A percentile compares a stretch with the other conserved stretches of the same genome.
phyloP scores from a whole-genome alignment of 495 filamentous ascomycete species.

The Hypoxylon rickii region DNA sequence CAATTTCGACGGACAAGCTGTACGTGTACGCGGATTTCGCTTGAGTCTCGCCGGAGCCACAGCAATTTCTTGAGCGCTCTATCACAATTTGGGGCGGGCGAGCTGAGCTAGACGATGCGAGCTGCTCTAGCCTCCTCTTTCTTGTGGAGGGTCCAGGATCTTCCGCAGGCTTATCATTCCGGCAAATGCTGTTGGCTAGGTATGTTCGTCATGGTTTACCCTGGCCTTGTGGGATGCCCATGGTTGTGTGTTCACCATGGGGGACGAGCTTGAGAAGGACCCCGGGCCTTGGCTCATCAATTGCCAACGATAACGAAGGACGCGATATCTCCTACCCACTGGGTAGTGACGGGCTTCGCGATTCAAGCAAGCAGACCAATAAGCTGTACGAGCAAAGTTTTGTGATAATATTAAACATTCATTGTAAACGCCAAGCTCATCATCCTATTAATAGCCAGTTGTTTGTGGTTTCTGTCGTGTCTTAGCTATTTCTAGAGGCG shows the following conservation, averaged over 20 bases:
- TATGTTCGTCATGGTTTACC: not conserved
- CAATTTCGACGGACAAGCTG: constrained; percentile 12
- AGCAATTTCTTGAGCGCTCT: constrained; percentile 9
- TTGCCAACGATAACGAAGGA: too few relatives aligned
- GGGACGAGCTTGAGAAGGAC: constrained; percentile 4
- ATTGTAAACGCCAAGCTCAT: constrained; percentile 2
- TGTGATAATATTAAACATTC: constrained; percentile 2
- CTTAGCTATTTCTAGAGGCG: constrained; percentile 33
- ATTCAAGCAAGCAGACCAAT: not conserved
- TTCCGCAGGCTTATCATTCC: not conserved
- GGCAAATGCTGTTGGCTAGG: constrained; percentile 2
- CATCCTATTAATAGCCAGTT: constrained; percentile 27
- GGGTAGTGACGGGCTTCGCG: not conserved
- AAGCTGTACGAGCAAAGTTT: not conserved
- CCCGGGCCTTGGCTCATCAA: too few relatives aligned
- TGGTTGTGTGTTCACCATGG: not conserved
- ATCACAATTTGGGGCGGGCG: constrained; percentile 2
- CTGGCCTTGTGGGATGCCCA: not conserved
- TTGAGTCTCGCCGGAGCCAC: constrained; percentile 7
- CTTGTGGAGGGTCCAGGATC: constrained; percentile 5
- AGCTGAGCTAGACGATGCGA: constrained; percentile 9
- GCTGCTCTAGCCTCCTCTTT: not conserved
- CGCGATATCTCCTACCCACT: not conserved
- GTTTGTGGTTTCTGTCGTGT: constrained; percentile 29
- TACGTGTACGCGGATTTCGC: too few relatives aligned